Conservation (phyloP, 176 grass and related monocot species). For the Musa troglodytarum region DNA sequence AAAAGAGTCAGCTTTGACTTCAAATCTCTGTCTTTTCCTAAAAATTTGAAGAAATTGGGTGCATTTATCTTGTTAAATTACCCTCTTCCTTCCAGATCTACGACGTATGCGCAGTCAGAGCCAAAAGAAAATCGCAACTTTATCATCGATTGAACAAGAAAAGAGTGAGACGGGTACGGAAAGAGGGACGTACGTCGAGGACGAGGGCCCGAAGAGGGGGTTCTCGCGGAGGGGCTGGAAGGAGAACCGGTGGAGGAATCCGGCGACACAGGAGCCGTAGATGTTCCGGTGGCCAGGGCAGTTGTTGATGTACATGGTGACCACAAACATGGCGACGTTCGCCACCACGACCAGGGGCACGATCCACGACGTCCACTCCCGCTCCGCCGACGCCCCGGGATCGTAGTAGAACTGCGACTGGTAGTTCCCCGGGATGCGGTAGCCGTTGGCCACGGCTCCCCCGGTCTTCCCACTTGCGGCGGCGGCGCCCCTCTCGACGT, state of each 20-base stretch:
- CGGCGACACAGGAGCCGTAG: slow-evolving; percentile 52
- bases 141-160: background rate
- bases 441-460: background rate
- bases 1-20: background rate
- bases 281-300: slow-evolving; percentile 48
- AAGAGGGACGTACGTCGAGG: slow-evolving; percentile 44
- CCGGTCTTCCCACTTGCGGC: slow-evolving; percentile 11
- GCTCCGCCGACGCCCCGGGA: slow-evolving; percentile 22
- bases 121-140: background rate
- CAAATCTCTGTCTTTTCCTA: background rate
- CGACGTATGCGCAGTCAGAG: background rate
- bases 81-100: slow-evolving; percentile 9
- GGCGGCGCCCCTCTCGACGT: slow-evolving; percentile 44
- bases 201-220: slow-evolving; percentile 84
- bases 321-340: slow-evolving; percentile 63
- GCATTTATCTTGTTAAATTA: background rate
- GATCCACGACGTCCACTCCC: slow-evolving; percentile 78
- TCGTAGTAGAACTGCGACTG: slow-evolving; percentile 20
- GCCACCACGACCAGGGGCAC: slow-evolving; percentile 56
- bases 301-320: slow-evolving; percentile 88
- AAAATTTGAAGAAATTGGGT: background rate
- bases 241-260: slow-evolving; percentile 53
- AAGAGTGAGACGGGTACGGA: background rate
- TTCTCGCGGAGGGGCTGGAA: slow-evolving; percentile 89
- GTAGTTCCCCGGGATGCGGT: background rate